Conservation (phyloP, 2,329 filamentous ascomycete genomes). For the Venturia asperata region DNA sequence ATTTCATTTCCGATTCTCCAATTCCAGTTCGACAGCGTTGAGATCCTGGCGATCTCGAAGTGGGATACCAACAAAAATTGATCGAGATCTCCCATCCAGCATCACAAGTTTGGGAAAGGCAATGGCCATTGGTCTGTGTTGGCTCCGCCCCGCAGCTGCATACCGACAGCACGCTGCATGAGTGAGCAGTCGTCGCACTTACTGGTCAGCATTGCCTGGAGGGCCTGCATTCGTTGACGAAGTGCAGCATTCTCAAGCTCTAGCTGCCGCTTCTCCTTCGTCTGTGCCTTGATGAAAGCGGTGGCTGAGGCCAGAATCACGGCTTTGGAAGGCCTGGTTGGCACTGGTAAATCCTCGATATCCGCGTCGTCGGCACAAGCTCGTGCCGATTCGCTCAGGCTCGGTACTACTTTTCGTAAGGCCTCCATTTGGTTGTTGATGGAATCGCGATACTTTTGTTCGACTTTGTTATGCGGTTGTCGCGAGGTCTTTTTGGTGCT, state of each 20-base stretch:
- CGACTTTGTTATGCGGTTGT: constrained; percentile 40
- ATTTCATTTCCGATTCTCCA: neutral
- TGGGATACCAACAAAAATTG: neutral
- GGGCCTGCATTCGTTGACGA: constrained; percentile 34
- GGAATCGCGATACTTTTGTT: constrained; percentile 41
- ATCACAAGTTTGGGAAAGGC: neutral
- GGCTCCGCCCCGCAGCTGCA: constrained; percentile 25
- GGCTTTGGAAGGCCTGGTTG: constrained; percentile 39
- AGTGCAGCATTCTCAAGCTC: constrained; percentile 35
- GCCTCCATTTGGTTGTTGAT: constrained; percentile 41
- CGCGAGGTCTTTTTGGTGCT: constrained; percentile 29
- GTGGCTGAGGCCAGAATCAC: constrained; percentile 41
- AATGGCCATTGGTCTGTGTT: neutral
- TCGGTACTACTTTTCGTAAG: constrained; percentile 34
- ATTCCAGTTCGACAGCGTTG: neutral
- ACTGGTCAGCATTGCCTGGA: constrained; percentile 35
- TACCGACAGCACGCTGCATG: constrained; percentile 38
- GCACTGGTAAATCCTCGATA: constrained; percentile 38
- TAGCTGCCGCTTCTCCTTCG: constrained; percentile 36
- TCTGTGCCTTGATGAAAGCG: constrained; percentile 41
- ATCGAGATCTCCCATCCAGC: neutral
- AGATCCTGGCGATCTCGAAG: neutral
- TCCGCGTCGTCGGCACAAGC: constrained; percentile 25
- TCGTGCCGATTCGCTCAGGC: constrained; percentile 30
- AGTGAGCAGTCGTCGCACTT: constrained; percentile 42